Evolutionary conservation across 176 grass and related monocot species (phyloP).

Genomic region (Oryza australiensis): DNA sequence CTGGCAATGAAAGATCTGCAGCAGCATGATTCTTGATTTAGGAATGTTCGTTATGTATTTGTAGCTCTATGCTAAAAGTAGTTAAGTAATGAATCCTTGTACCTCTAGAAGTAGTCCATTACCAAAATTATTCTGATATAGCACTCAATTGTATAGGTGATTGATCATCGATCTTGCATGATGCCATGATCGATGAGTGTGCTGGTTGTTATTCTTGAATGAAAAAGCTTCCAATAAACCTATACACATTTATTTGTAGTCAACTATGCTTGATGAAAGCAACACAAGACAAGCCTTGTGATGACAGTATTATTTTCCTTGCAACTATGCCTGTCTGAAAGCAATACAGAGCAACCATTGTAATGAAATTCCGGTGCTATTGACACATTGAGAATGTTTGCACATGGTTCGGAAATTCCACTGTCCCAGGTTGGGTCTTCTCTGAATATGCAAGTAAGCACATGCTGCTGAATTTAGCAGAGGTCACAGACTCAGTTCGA

Average conservation of each 20-base stretch:
- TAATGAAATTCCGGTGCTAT: background rate
- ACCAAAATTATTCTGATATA: constrained; percentile 22
- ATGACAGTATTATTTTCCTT: background rate
- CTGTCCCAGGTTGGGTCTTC: background rate
- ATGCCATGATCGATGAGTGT: background rate
- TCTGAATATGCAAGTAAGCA: background rate
- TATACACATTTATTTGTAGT: background rate
- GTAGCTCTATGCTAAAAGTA: background rate
- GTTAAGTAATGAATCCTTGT: background rate
- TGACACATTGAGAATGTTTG: background rate
- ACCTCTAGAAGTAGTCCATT: constrained; percentile 23
- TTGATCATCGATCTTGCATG: constrained; percentile 3
- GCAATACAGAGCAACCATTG: background rate
- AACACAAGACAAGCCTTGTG: background rate
- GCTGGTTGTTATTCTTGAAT: constrained; percentile 22
- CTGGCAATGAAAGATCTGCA: constrained; percentile 55
- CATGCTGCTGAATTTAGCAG: background rate
- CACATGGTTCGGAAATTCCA: background rate
- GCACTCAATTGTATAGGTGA: constrained; percentile 41
- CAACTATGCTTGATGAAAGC: background rate
- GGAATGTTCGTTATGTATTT: background rate
- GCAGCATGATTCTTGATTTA: constrained; percentile 49
- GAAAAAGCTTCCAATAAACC: background rate
- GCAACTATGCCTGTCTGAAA: background rate
- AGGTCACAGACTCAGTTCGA: too few relatives aligned